Evolutionary conservation across 257 asterid species (phyloP).

Genomic region (Coffea eugenioides): DNA sequence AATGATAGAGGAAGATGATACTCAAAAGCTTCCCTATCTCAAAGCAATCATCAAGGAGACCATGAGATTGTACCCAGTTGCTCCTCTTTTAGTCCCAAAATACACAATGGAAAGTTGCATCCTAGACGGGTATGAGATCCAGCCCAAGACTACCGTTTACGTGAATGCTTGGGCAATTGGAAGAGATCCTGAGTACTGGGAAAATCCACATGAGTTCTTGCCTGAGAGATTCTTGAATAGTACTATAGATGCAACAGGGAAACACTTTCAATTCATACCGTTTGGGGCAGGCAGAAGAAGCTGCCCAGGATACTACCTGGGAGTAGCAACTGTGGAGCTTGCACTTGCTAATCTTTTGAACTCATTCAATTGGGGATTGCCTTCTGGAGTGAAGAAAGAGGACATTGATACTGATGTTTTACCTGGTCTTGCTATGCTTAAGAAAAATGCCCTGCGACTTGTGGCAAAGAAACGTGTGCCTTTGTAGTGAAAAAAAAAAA

Average conservation of each 20-base stretch:
- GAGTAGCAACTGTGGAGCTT: not conserved
- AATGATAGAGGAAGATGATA: too few relatives aligned
- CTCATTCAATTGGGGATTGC: slow-evolving; percentile 1
- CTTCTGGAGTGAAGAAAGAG: not conserved
- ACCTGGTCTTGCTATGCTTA: not conserved
- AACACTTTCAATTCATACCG: not conserved
- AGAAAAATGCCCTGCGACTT: not conserved
- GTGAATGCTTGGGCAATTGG: too few relatives aligned
- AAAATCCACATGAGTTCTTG: not conserved
- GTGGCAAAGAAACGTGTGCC: not conserved
- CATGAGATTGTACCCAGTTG: not conserved
- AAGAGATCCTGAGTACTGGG: not conserved
- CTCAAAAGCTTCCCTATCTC: too few relatives aligned
- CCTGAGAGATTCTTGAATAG: slow-evolving; percentile 5
- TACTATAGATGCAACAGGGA: not conserved
- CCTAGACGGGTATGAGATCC: too few relatives aligned
- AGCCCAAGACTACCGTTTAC: too few relatives aligned
- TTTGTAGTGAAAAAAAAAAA: too few relatives aligned
- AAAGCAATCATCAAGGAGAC: too few relatives aligned
- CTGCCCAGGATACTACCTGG: not conserved
- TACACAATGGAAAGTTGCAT: too few relatives aligned
- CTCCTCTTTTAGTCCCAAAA: too few relatives aligned
- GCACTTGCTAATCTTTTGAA: not conserved
- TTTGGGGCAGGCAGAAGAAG: slow-evolving; percentile 10
- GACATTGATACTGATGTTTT: not conserved